Percentiles rank a stretch among this genome's conserved stretches.
These are phyloP conservation scores for Pythium phragmitis DNA, from an alignment of 352 stramenopile genomes.

Conservation along the genomic window DNA sequence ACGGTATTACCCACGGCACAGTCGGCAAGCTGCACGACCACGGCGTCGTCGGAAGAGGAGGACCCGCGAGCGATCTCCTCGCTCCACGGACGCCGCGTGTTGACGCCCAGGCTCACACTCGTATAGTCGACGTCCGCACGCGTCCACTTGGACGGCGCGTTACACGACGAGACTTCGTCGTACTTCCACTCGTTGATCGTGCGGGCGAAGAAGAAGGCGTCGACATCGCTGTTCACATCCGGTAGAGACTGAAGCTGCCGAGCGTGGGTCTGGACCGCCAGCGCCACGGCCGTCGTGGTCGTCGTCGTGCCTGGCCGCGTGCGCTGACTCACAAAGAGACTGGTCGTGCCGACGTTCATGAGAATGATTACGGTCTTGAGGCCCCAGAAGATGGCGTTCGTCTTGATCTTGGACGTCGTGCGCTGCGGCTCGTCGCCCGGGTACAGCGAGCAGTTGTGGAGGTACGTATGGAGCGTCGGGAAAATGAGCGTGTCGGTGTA, in stretches of 20 bases:
- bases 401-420: conserved; percentile 44
- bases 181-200: too few relatives aligned
- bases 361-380: conserved; percentile 61
- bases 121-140: conserved; percentile 12
- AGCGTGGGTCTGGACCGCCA: conserved; percentile 4
- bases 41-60: neutral
- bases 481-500: conserved; percentile 63
- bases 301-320: neutral
- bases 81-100: conserved; percentile 7
- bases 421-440: conserved; percentile 52
- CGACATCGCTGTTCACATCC: too few relatives aligned
- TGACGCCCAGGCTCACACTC: neutral
- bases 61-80: neutral
- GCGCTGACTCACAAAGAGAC: conserved; percentile 52
- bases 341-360: conserved; percentile 61
- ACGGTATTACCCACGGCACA: neutral
- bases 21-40: neutral
- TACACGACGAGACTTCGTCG: too few relatives aligned
- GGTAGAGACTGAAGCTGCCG: neutral
- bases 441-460: conserved; percentile 61
- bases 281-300: neutral
- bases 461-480: conserved; percentile 50
- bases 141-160: neutral
- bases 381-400: conserved; percentile 51
- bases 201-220: too few relatives aligned